Base-by-base conservation (phyloP, 2,329 filamentous ascomycete species). In the Colletotrichum salicis region DNA sequence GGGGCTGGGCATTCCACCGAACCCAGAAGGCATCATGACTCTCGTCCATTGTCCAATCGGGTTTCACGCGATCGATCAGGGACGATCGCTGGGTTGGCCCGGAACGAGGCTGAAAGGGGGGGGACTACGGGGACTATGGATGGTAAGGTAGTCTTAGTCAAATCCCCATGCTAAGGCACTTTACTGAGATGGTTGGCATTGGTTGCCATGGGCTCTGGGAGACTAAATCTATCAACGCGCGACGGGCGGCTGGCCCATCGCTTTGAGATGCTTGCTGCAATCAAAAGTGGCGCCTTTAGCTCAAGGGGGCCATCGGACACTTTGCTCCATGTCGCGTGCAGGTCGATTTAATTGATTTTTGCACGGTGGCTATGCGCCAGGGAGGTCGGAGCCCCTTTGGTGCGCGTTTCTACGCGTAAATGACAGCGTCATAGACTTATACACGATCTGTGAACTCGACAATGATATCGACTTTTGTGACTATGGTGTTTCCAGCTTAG, bases 361-460 rank as follows among this genome's bases (percentile, higher is more conserved):
- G 69, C 65, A 69, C 59, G 48, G 54, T 55, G 48, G 22, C 41
- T 22, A 48, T 58, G 58, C 58, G 54, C 22, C 48, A 55, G 15
- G 37, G 62, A 33, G 54, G 59, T 56, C 55, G n/a, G n/a, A 27
- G 33, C 56, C 60, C 68, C 41, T 64, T 64, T 62, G 33, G 54
- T 64, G 65, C 67, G 59, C 57, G 54, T 51, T 67, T 67, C 62
- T 55, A 67, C 65, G 62, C 58, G 70, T 65, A 57, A 59, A 72
- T 74, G 61, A 74, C 12, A 55, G 72, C 72, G 72, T 74, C 72
- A 74, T 74, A 72, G 72, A 72, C 22, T 72, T 70, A 74, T 64
- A 72, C 70, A 72, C 27, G 35, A 31, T 29, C 3, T 4, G 19
- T 27, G n/a, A 24, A 10, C 51, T 22, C 33, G 31, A 35, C 7